Evolutionary conservation across 164 flowering plant genomes (phyloP), one percentile per base, ranked within the genome.

Genomic region (Vitis rotundifolia): DNA sequence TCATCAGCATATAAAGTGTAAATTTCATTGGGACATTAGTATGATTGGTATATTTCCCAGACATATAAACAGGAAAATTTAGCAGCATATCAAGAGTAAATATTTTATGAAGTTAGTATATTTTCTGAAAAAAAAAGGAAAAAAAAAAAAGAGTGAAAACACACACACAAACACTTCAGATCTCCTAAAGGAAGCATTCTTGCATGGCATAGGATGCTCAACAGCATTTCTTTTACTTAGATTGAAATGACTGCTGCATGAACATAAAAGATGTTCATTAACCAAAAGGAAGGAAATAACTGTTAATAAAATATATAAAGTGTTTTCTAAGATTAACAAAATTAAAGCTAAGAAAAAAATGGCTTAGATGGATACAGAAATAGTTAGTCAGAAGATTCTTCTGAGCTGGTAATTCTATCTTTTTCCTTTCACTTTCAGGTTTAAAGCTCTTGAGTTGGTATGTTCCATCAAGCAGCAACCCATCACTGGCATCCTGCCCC

Each of bases 381-480:
- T 95, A 95, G 63, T 91, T 93, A 11, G 98, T 93, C 72, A 93
- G 70, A 56, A 91, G 83, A 88, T 95, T 95, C 75, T 87, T 93
- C 84, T 93, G 89, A 44, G 79, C 91, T 37, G 95, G 96, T 82
- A 91, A 82, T 72, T 87, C 91, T 49, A 87, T 75, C 82, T 80
- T 89, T 75, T 79, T 91, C 84, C 69, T 90, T 73, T 68, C 81
- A 68, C 74, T 71, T 69, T 83, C 87, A 68, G 75, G 78, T 69
- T 81, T 81, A 59, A 81, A 77, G 37, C 60, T 76, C 75, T 89
- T 85, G 19, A 63, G 74, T 55, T 76, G 63, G 71, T 75, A 77
- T 55, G 70, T 78, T 70, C 26, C 72, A 50, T 71, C 71, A 71
- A 68, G 63, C 67, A 64, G 75, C 50, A 67, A 53, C 22, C 54